These are phyloP conservation scores for Epichloe amarillans DNA, from an alignment of 2,329 filamentous ascomycete genomes.

Conservation along the genomic window DNA sequence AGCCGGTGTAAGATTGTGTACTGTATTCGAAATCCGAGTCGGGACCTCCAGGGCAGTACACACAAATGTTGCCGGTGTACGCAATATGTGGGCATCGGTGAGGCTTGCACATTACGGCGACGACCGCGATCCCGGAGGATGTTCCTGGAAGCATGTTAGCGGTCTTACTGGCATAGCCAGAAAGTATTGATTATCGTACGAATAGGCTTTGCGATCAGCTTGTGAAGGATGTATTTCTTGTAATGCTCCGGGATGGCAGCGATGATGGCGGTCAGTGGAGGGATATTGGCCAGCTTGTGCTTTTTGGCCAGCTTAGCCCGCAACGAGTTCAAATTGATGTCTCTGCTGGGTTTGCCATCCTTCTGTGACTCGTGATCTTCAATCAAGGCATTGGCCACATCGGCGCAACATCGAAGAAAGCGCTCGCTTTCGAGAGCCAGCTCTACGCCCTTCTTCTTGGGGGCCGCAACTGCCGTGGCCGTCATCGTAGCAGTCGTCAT, in stretches of 20 bases:
- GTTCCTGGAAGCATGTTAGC: constrained; percentile 44
- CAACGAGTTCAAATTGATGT: constrained; percentile 85
- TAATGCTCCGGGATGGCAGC: constrained; percentile 98
- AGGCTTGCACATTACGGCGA: constrained; percentile 99
- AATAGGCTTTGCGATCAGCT: constrained; percentile 93
- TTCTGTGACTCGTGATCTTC: constrained; percentile 80
- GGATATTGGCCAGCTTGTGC: constrained; percentile 75
- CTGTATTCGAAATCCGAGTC: constrained; percentile 99
- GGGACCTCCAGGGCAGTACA: constrained; percentile 94
- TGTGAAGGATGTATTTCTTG: constrained; percentile 96
- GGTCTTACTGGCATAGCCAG: neutral
- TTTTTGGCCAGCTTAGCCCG: constrained; percentile 85
- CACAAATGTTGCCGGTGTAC: constrained; percentile 97
- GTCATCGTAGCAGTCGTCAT: constrained; percentile 47
- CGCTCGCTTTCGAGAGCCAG: constrained; percentile 88
- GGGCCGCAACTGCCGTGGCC: constrained; percentile 49
- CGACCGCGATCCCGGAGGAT: constrained; percentile 92
- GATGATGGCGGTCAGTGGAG: constrained; percentile 91
- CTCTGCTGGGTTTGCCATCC: constrained; percentile 61
- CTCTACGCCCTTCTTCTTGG: constrained; percentile 58
- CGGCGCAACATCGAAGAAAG: constrained; percentile 85
- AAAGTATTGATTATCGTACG: constrained; percentile 31
- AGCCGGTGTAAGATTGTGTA: constrained; percentile 96
- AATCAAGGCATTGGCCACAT: constrained; percentile 86
- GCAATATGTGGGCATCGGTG: constrained; percentile 96